Evolutionary conservation across 768 basidiomycete species (phyloP), one percentile per base, ranked within the genome.

Genomic region (Botryobasidium botryosum): DNA sequence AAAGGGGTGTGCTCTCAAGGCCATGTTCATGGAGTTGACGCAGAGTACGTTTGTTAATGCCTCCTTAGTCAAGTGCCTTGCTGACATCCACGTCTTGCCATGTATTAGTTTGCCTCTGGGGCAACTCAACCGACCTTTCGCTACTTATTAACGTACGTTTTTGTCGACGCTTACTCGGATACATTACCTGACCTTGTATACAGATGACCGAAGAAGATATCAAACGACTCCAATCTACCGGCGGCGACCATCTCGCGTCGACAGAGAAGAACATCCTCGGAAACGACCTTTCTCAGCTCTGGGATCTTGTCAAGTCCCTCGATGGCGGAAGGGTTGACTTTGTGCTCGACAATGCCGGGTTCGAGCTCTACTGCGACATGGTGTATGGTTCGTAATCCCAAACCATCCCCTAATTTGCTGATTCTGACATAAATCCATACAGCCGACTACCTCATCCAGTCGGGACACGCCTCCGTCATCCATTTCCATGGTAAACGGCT

Each of bases 91-190:
- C n/a, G n/a, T n/a, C n/a, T n/a, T n/a, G n/a, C n/a, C n/a, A n/a
- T n/a, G n/a, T n/a, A n/a, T n/a, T n/a, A n/a, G 87, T 94, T 43
- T 92, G 88, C 57, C 69, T 92, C 12, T 94, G 90, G 90, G 91
- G 91, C 13, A 94, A 96, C 63, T 88, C 90, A 6, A 96, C 91
- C 40, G 91, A 94, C 61, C 68, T 94, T 40, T 92, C 88, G 2
- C 70, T 96, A 29, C 69, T 94, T 47, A 96, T 94, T 61, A 86
- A 96, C 63, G 57, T 60, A 43, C 37, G 53, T 47, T 1, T 3
- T n/a, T n/a, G n/a, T n/a, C 21, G 23, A 6, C 12, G n/a, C 27
- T 6, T 12, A 32, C 17, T 15, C 36, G 15, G 2, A n/a, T n/a
- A n/a, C n/a, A n/a, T n/a, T n/a, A 1, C 17, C n/a, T 7, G 21